Evolutionary conservation across 768 basidiomycete species (phyloP).

Genomic region (Trametes maxima): DNA sequence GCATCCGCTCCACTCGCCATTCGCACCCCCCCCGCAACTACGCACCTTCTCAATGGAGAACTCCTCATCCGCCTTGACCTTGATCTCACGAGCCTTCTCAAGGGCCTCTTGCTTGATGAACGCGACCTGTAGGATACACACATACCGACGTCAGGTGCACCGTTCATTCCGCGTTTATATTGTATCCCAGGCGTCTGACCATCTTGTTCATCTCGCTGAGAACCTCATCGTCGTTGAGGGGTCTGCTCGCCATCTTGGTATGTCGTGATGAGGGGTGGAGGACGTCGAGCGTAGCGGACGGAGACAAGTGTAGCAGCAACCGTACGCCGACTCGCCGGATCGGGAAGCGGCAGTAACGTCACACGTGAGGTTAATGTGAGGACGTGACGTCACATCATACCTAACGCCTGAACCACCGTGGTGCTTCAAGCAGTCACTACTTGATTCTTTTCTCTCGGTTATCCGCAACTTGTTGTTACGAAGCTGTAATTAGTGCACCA

Average conservation of each 20-base stretch:
- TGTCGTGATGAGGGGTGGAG: slow-evolving; percentile 5
- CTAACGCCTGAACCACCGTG: not conserved
- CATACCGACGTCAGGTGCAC: not conserved
- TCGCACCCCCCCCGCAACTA: not conserved
- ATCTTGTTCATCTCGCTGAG: slow-evolving; percentile 99
- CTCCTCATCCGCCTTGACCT: slow-evolving; percentile 97
- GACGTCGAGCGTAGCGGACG: not conserved
- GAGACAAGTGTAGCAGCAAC: slow-evolving; percentile 5
- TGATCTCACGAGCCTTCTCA: slow-evolving; percentile 97
- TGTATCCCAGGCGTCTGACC: slow-evolving; percentile 50
- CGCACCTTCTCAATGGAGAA: slow-evolving; percentile 96
- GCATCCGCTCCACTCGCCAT: not conserved
- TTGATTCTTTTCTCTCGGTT: too few relatives aligned
- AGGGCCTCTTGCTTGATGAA: slow-evolving; percentile 99
- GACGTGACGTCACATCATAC: not conserved
- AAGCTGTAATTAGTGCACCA: too few relatives aligned
- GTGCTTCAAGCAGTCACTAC: not conserved
- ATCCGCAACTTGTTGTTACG: too few relatives aligned
- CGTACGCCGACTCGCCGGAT: slow-evolving; percentile 14
- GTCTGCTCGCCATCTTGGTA: slow-evolving; percentile 64
- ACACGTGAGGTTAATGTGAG: too few relatives aligned
- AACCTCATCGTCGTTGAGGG: slow-evolving; percentile 94
- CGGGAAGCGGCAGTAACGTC: not conserved
- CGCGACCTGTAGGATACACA: slow-evolving; percentile 61
- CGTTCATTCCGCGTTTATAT: slow-evolving; percentile 5